phyloP scores from a whole-genome alignment of 1,284 basidiomycete genomes.

The Naganishia sp. region DNA sequence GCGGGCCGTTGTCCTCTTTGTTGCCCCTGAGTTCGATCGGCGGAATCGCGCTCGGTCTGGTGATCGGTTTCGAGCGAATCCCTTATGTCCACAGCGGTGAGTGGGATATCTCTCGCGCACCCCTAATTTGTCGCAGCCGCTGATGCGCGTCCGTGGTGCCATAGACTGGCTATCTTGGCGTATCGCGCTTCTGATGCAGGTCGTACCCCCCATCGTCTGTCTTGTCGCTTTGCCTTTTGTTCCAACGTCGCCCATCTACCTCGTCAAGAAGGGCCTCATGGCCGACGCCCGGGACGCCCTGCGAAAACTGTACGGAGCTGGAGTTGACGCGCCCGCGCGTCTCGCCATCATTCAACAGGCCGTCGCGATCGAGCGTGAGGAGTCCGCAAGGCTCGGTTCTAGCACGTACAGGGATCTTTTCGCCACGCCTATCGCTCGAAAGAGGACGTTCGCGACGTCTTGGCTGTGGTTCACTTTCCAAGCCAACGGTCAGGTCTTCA shows the following conservation, averaged over 20 bases:
- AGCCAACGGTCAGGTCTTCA: slow-evolving; percentile 29
- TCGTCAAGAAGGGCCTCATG: slow-evolving; percentile 28
- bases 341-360: slow-evolving; percentile 31
- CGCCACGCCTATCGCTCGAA: slow-evolving; percentile 17
- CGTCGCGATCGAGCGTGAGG: slow-evolving; percentile 31
- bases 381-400: slow-evolving; percentile 16
- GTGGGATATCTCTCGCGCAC: neutral
- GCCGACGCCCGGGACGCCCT: slow-evolving; percentile 14
- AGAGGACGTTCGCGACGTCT: slow-evolving; percentile 24
- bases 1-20: slow-evolving; percentile 28
- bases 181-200: slow-evolving; percentile 30
- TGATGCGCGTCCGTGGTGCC: too few relatives aligned
- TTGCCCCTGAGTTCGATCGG: slow-evolving; percentile 26
- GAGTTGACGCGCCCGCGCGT: slow-evolving; percentile 28
- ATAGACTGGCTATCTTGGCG: slow-evolving; percentile 34
- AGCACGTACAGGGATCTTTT: slow-evolving; percentile 31
- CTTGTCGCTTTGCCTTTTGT: slow-evolving; percentile 19
- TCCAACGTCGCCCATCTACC: slow-evolving; percentile 30
- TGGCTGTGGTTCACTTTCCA: slow-evolving; percentile 30
- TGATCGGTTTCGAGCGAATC: slow-evolving; percentile 30
- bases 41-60: slow-evolving; percentile 27
- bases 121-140: too few relatives aligned
- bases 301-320: slow-evolving; percentile 11
- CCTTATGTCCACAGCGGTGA: slow-evolving; percentile 28
- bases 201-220: slow-evolving; percentile 26